Percentiles rank a stretch among this genome's conserved stretches.
These are phyloP conservation scores for Colletotrichum destructivum DNA, from an alignment of 2,329 filamentous ascomycete species.

Conservation along the genomic window DNA sequence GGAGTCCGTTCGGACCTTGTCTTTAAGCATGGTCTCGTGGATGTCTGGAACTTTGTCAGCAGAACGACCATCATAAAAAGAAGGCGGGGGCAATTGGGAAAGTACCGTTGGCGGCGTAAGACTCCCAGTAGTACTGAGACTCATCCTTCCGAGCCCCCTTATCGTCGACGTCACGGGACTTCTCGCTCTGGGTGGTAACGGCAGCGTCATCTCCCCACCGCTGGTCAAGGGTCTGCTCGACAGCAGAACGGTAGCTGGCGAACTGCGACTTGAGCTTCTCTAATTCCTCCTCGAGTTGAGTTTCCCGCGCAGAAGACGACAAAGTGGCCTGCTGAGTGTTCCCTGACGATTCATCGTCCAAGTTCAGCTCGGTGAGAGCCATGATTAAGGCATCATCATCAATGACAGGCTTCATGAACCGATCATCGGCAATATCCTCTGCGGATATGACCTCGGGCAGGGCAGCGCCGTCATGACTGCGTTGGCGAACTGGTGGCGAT, in stretches of 20 bases:
- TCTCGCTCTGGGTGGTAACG: constrained; percentile 43
- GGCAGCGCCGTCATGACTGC: constrained; percentile 59
- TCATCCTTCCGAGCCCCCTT: constrained; percentile 50
- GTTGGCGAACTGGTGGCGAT: constrained; percentile 60
- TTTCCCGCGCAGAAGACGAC: constrained; percentile 64
- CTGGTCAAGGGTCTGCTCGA: constrained; percentile 77
- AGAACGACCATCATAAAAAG: neutral
- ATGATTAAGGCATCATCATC: constrained; percentile 93
- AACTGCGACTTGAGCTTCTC: constrained; percentile 74
- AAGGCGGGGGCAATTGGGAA: neutral
- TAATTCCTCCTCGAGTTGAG: constrained; percentile 72
- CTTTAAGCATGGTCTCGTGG: constrained; percentile 96
- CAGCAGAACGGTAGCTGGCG: constrained; percentile 74
- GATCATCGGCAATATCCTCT: constrained; percentile 80
- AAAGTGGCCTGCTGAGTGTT: constrained; percentile 48
- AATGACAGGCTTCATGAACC: constrained; percentile 85
- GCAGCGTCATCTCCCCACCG: constrained; percentile 73
- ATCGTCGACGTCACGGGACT: constrained; percentile 42
- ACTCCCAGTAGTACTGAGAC: constrained; percentile 71
- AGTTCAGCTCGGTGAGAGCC: constrained; percentile 83
- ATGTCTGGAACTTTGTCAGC: constrained; percentile 73
- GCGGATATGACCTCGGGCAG: constrained; percentile 73
- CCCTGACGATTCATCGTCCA: constrained; percentile 56
- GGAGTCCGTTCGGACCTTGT: constrained; percentile 87
- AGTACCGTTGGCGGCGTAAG: constrained; percentile 73